Conservation (phyloP, 257 asterid species). For the Lantana camara region DNA sequence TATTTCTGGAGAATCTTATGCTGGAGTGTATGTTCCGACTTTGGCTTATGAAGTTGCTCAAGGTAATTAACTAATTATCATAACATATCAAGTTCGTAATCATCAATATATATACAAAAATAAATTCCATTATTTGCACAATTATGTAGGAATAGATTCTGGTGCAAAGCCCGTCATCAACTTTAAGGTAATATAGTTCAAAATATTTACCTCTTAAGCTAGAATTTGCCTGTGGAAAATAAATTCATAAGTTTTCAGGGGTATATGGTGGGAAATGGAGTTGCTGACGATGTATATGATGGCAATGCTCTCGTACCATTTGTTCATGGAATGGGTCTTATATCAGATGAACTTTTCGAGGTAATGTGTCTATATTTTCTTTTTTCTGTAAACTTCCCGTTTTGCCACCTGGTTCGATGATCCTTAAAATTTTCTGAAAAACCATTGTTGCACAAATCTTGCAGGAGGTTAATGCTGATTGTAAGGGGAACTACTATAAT, state of each 20-base stretch:
- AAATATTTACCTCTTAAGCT: slow-evolving; percentile 9
- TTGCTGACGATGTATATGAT: slow-evolving; percentile 67
- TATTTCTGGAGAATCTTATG: slow-evolving; percentile 92
- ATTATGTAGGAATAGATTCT: slow-evolving; percentile 65
- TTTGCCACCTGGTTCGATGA: too few relatives aligned
- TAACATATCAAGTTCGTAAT: slow-evolving; percentile 26
- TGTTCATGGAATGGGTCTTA: slow-evolving; percentile 95
- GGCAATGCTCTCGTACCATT: slow-evolving; percentile 95
- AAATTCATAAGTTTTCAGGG: slow-evolving; percentile 59
- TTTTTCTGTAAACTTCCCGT: neutral
- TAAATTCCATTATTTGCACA: slow-evolving; percentile 12
- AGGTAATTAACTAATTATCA: slow-evolving; percentile 57
- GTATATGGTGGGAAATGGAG: slow-evolving; percentile 98
- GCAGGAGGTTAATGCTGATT: slow-evolving; percentile 64
- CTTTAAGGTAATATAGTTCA: slow-evolving; percentile 60
- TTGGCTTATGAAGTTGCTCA: slow-evolving; percentile 77
- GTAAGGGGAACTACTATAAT: slow-evolving; percentile 69
- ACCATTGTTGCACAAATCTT: slow-evolving; percentile 24
- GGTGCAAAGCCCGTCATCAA: slow-evolving; percentile 70
- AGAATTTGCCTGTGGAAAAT: slow-evolving; percentile 10
- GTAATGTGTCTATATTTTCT: slow-evolving; percentile 41
- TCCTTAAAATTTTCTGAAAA: neutral
- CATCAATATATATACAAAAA: neutral
- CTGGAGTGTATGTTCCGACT: slow-evolving; percentile 94
- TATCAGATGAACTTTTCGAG: slow-evolving; percentile 78